Base-by-base conservation (phyloP, 2,329 filamentous ascomycete genomes). In the Penicillium digitatum region DNA sequence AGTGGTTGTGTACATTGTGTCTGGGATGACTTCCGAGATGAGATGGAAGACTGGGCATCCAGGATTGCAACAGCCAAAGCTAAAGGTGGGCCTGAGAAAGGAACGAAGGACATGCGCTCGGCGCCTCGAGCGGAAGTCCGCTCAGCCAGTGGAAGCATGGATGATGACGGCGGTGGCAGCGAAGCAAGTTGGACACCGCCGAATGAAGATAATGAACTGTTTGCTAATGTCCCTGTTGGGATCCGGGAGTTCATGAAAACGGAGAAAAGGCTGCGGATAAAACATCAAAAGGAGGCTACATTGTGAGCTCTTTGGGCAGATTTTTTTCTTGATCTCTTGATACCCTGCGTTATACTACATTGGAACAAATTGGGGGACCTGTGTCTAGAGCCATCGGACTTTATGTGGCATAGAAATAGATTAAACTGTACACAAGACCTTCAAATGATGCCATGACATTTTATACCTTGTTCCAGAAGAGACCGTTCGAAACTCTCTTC, bases 171-270 rank as follows among this genome's bases (percentile, higher is more conserved):
- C 1, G 88, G 87, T 26, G 89, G 88, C 2, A 89, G 86, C 54
- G 85, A 88, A 64, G 77, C 82, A 14, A 87, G 86, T 65, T 90
- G 87, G 88, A 67, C 73, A 24, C 53, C 65, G 14, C 71, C 78
- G 27, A 72, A 71, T 11, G 70, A 62, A 20, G 61, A 66, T 2
- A 80, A 86, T 57, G 85, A 89, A 47, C 69, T 95, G 34, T 95
- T 95, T 66, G 82, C 84, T 47, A 84, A 84, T 62, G 86, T 99
- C 49, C 93, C 94, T 0, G 89, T 97, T 10, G 94, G 93, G 0
- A 96, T 99, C 62, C 81, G 90, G 58, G 93, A 96, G 72, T 99
- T 99, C 68, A 97, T 99, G 93, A 90, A 88, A 78, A 91, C 87
- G 57, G 94, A 99, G 78, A 97, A 97, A 81, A 87, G 80, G 72